These are phyloP conservation scores for Ophiosphaerella narmari DNA, from an alignment of 2,329 filamentous ascomycete genomes.

Conservation along the genomic window DNA sequence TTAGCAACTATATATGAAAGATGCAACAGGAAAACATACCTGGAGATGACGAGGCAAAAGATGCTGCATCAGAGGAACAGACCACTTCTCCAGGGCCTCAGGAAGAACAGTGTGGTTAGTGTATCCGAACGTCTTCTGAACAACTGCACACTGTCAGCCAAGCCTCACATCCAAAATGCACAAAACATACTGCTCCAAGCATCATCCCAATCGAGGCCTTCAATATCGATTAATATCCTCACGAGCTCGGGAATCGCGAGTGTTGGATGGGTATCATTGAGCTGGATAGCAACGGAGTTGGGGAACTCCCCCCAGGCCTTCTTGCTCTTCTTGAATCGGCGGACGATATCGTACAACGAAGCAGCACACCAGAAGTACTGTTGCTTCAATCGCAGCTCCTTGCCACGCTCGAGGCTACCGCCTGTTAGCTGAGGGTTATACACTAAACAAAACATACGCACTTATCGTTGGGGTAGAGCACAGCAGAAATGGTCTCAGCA, in stretches of 20 bases:
- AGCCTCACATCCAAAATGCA: not conserved
- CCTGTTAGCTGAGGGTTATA: slow-evolving; percentile 12
- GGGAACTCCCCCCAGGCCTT: slow-evolving; percentile 89
- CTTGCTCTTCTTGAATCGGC: slow-evolving; percentile 96
- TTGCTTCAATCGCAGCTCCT: slow-evolving; percentile 96
- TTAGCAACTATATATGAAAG: slow-evolving; percentile 3
- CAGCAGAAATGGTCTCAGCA: slow-evolving; percentile 97
- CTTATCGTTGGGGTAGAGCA: slow-evolving; percentile 97
- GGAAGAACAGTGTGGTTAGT: slow-evolving; percentile 98
- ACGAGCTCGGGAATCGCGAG: slow-evolving; percentile 95
- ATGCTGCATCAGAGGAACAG: slow-evolving; percentile 88
- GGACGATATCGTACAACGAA: slow-evolving; percentile 93
- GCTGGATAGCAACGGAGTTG: slow-evolving; percentile 93
- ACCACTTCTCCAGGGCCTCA: slow-evolving; percentile 98
- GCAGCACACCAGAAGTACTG: slow-evolving; percentile 99
- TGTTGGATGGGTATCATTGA: slow-evolving; percentile 97
- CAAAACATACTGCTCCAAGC: slow-evolving; percentile 77
- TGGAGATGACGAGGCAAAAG: slow-evolving; percentile 91
- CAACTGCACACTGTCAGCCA: slow-evolving; percentile 43
- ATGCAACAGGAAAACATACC: slow-evolving; percentile 16
- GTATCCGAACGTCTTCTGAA: slow-evolving; percentile 77
- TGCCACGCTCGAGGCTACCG: slow-evolving; percentile 76
- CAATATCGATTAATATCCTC: slow-evolving; percentile 85
- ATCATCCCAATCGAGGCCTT: slow-evolving; percentile 90
- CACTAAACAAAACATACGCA: slow-evolving; percentile 14